These are phyloP conservation scores for Cladorrhinum sp. DNA, from an alignment of 2,329 filamentous ascomycete species.

Conservation along the genomic window DNA sequence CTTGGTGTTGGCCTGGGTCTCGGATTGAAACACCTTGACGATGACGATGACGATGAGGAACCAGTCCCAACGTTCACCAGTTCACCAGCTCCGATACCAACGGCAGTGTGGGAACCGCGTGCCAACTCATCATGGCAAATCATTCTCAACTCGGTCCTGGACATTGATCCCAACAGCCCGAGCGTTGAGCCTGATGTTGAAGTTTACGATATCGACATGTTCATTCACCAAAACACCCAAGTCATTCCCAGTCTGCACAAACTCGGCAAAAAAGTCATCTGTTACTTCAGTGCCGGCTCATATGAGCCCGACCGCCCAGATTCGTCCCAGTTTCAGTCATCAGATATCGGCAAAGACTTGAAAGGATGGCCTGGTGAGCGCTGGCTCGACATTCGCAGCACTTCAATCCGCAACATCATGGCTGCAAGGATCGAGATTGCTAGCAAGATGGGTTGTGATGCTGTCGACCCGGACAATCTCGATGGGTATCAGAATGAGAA, in stretches of 20 bases:
- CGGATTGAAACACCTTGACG: slow-evolving; percentile 32
- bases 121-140: slow-evolving; percentile 61
- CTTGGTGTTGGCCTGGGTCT: slow-evolving; percentile 58
- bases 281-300: slow-evolving; percentile 72
- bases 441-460: slow-evolving; percentile 61
- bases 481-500: slow-evolving; percentile 56
- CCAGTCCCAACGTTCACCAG: slow-evolving; percentile 20
- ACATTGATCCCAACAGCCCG: slow-evolving; percentile 39
- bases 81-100: slow-evolving; percentile 27
- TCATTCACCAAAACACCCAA: slow-evolving; percentile 46
- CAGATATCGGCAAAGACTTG: slow-evolving; percentile 57
- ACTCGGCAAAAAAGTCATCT: slow-evolving; percentile 61
- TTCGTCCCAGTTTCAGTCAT: slow-evolving; percentile 48
- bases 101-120: slow-evolving; percentile 49
- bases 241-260: slow-evolving; percentile 46
- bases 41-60: slow-evolving; percentile 15
- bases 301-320: slow-evolving; percentile 64
- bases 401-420: slow-evolving; percentile 64
- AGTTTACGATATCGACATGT: slow-evolving; percentile 61
- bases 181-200: slow-evolving; percentile 45
- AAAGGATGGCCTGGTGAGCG: slow-evolving; percentile 65
- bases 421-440: slow-evolving; percentile 56
- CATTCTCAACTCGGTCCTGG: slow-evolving; percentile 46
- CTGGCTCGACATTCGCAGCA: slow-evolving; percentile 61
- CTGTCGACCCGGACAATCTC: slow-evolving; percentile 69